A percentile compares a stretch with the other conserved stretches of the same genome.
Conservation (phyloP, 371 early-diverging fungal species). For the Basidiobolus meristosporus region DNA sequence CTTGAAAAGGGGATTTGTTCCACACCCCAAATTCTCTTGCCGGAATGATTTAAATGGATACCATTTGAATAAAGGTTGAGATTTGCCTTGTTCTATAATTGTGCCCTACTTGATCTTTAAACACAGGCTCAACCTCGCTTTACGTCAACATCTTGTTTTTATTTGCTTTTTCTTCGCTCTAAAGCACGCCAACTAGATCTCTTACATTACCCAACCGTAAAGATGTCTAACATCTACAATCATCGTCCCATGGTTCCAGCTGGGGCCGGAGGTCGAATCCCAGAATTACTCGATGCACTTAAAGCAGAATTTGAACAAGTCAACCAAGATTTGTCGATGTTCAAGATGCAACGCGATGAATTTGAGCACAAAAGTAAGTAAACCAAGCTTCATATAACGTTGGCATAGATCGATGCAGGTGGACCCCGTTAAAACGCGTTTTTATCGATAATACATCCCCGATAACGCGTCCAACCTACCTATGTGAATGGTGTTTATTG, state of each 20-base stretch:
- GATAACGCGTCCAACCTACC: too few relatives aligned
- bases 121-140: background rate
- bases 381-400: background rate
- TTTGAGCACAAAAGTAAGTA: slow-evolving; percentile 70
- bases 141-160: background rate
- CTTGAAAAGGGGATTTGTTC: background rate
- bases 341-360: slow-evolving; percentile 67
- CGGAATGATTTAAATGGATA: too few relatives aligned
- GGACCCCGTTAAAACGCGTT: background rate
- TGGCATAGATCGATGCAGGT: too few relatives aligned
- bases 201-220: background rate
- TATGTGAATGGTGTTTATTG: too few relatives aligned
- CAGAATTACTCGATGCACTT: slow-evolving; percentile 68
- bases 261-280: slow-evolving; percentile 33
- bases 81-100: too few relatives aligned
- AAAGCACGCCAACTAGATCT: background rate
- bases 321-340: slow-evolving; percentile 49
- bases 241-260: slow-evolving; percentile 63
- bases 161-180: background rate
- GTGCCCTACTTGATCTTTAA: too few relatives aligned
- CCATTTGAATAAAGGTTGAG: too few relatives aligned
- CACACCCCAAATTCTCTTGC: too few relatives aligned
- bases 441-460: background rate
- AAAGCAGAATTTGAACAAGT: slow-evolving; percentile 63
- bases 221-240: slow-evolving; percentile 52